Evolutionary conservation across 805 yeast species (phyloP), one percentile per base, ranked within the genome.

Genomic region (Alloascoidea hylecoeti): DNA sequence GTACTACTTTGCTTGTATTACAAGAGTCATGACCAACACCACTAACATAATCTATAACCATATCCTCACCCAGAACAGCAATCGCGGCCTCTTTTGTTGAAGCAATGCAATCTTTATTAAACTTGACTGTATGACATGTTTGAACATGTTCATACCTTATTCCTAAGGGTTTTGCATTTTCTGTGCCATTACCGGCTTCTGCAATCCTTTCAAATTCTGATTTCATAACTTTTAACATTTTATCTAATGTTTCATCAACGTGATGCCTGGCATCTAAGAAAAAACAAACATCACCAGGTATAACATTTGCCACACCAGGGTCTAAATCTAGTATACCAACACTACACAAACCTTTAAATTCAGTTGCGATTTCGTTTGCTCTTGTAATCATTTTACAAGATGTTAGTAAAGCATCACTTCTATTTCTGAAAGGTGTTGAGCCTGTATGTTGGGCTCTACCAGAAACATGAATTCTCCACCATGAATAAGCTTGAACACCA

Each of bases 21-120:
- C 83, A 75, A 4, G 81, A 72, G 49, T 78, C 86, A 46, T 78
- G 86, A 6, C 82, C 84, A 3, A 85, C 84, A 18, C 86, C 85
- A 45, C 79, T 70, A 35, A 67, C 64, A 38, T 76, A 73, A 28
- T 59, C 63, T 33, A 63, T 56, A 9, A 61, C 57, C 28, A 61
- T 50, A 2, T 58, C 64, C 17, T 57, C 54, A 1, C 75, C 75
- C 40, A 65, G 70, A 27, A 70, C 49, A 17, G 63, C 70, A 15
- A 49, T 43, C 0, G 84, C 76, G 15, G 79, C 61, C 15, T 66
- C 62, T 33, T 60, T 56, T 14, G 77, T 76, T 44, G 75, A 64
- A 2, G 57, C 51, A 38, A 72, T 59, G 47, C 78, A 68, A 2
- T 58, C 54, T n/a, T 64, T 51, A 46, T 74, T 61, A 55, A 78